Conservation (phyloP, 352 stramenopile species). For the Phytophthora rubi region DNA sequence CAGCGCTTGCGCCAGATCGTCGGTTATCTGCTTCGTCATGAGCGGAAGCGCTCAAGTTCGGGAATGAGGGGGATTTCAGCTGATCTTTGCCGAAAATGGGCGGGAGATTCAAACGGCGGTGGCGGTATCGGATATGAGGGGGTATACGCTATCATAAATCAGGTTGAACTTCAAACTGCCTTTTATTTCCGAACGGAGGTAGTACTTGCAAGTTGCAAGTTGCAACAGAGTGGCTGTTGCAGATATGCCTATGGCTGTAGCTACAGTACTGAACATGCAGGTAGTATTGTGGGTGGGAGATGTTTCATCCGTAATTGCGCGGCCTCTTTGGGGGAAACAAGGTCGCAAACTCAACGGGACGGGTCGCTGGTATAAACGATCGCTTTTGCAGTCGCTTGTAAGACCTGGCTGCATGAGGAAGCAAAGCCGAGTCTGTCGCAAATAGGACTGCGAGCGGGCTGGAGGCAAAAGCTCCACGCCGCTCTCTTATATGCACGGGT, state of each 20-base stretch:
- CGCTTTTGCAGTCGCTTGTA: constrained; percentile 87
- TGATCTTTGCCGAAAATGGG: too few relatives aligned
- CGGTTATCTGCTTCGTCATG: too few relatives aligned
- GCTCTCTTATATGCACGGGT: constrained; percentile 14
- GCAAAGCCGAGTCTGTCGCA: constrained; percentile 79
- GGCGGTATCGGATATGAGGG: too few relatives aligned
- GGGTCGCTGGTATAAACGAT: constrained; percentile 85
- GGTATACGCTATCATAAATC: too few relatives aligned
- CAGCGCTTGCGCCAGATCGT: too few relatives aligned
- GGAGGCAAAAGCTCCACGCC: constrained; percentile 1
- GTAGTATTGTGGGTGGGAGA: constrained; percentile 7
- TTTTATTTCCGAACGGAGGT: too few relatives aligned
- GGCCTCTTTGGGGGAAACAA: constrained; percentile 68
- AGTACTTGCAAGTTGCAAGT: too few relatives aligned
- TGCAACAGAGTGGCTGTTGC: neutral
- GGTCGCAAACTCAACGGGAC: constrained; percentile 87
- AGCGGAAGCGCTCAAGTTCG: too few relatives aligned
- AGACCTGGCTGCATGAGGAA: constrained; percentile 73
- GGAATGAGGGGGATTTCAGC: too few relatives aligned
- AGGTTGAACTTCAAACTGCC: too few relatives aligned
- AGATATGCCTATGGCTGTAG: neutral
- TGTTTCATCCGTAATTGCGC: constrained; percentile 88
- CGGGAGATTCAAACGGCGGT: too few relatives aligned
- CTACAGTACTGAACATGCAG: neutral
- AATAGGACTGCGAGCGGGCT: constrained; percentile 77